Percentiles rank a stretch among this genome's conserved stretches.
phyloP scores from a whole-genome alignment of 192 early-diverging fungal species.

The Linderina pennispora region DNA sequence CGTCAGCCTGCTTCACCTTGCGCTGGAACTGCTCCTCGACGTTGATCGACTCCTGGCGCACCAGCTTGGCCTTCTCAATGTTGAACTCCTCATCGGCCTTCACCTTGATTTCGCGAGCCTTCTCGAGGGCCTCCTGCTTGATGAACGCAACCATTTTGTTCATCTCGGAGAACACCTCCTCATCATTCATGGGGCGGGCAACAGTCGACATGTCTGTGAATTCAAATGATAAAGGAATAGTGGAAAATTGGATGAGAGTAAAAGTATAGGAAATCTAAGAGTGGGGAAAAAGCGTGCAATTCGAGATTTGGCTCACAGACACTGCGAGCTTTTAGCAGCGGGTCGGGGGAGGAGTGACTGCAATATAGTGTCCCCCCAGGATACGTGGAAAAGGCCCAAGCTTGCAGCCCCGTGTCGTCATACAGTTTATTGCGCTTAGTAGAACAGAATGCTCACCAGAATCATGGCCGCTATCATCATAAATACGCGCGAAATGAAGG shows the following conservation, averaged over 20 bases:
- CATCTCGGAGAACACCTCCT: slow-evolving; percentile 96
- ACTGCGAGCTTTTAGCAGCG: too few species aligned
- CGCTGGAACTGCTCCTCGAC: slow-evolving; percentile 95
- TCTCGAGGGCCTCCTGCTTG: slow-evolving; percentile 97
- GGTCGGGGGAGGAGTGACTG: too few species aligned
- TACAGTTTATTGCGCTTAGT: too few species aligned
- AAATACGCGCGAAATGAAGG: slow-evolving; percentile 75
- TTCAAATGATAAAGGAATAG: neutral
- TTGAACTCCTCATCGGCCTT: slow-evolving; percentile 99
- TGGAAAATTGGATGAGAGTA: neutral
- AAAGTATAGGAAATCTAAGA: neutral
- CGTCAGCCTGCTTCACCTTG: slow-evolving; percentile 96
- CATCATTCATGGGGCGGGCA: slow-evolving; percentile 79
- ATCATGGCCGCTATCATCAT: slow-evolving; percentile 75
- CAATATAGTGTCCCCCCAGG: too few species aligned
- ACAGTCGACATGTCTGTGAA: slow-evolving; percentile 22
- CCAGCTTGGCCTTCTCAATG: slow-evolving; percentile 97
- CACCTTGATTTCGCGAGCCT: slow-evolving; percentile 96
- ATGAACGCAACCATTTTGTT: slow-evolving; percentile 99
- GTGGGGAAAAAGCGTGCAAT: slow-evolving; percentile 1
- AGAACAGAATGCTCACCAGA: slow-evolving; percentile 71
- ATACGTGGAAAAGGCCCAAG: too few species aligned
- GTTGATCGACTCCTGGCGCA: slow-evolving; percentile 93
- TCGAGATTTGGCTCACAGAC: too few species aligned
- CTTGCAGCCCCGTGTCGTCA: too few species aligned